Evolutionary conservation across 176 grass and related monocot species (phyloP).

Genomic region (Hordeum vulgare): MorexV3_pseudomolecules_assembly NC_058520.1:611493514-611494013

Average conservation of each 20-base stretch:
- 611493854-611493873: slow-evolving; percentile 57
- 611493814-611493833: slow-evolving; percentile 48
- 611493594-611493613: neutral
- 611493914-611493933: slow-evolving; percentile 30
- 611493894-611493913: slow-evolving; percentile 44
- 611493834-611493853: slow-evolving; percentile 26
- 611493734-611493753: slow-evolving; percentile 77
- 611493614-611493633: too few species aligned
- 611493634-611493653: too few species aligned
- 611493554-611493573: neutral
- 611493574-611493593: neutral
- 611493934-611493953: slow-evolving; percentile 22
- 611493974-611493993: neutral
- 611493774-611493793: slow-evolving; percentile 43
- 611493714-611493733: slow-evolving; percentile 51
- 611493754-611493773: slow-evolving; percentile 39
- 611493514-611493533: neutral
- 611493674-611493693: too few species aligned
- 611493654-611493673: too few species aligned
- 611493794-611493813: slow-evolving; percentile 19
- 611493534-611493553: neutral
- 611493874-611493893: slow-evolving; percentile 36
- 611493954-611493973: neutral
- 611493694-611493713: neutral
- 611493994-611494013: neutral